A percentile compares a stretch with the other conserved stretches of the same genome.
Evolutionary conservation across 331 rosid genomes (phyloP).

Genomic region (Ulmus americana): DNA sequence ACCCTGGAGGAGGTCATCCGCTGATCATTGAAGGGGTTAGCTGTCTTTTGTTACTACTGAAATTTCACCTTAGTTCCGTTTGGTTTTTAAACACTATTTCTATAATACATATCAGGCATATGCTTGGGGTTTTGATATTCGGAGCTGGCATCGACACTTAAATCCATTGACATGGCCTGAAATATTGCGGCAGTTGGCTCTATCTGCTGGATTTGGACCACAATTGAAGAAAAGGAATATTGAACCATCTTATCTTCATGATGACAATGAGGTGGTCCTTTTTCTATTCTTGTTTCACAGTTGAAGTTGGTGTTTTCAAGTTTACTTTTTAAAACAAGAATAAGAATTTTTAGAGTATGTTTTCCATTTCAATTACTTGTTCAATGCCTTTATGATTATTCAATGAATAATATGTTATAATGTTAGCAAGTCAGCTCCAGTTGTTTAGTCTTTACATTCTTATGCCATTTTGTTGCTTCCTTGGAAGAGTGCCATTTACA

Average conservation of each 20-base stretch:
- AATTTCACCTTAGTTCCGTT: slow-evolving; percentile 13
- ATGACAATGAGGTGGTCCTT: slow-evolving; percentile 46
- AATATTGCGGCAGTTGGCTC: slow-evolving; percentile 69
- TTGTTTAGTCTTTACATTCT: not conserved
- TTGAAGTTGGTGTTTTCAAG: not conserved
- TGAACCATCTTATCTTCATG: slow-evolving; percentile 33
- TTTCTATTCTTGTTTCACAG: not conserved
- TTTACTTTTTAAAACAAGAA: not conserved
- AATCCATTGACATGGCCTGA: slow-evolving; percentile 88
- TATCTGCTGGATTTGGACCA: slow-evolving; percentile 82
- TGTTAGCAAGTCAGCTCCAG: not conserved
- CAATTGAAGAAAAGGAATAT: slow-evolving; percentile 41
- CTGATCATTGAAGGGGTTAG: slow-evolving; percentile 67
- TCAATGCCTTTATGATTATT: not conserved
- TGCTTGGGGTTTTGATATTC: slow-evolving; percentile 73
- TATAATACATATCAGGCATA: slow-evolving; percentile 45
- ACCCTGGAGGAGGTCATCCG: slow-evolving; percentile 71
- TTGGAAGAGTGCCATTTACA: not conserved
- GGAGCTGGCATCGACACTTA: slow-evolving; percentile 60
- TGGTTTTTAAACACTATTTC: not conserved
- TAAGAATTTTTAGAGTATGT: no score
- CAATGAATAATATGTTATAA: not conserved
- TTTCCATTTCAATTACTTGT: not conserved
- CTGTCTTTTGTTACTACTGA: slow-evolving; percentile 17
- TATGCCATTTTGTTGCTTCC: not conserved